Evolutionary conservation across 2,329 filamentous ascomycete genomes (phyloP).

Genomic region (Biscogniauxia mediterranea): DNA sequence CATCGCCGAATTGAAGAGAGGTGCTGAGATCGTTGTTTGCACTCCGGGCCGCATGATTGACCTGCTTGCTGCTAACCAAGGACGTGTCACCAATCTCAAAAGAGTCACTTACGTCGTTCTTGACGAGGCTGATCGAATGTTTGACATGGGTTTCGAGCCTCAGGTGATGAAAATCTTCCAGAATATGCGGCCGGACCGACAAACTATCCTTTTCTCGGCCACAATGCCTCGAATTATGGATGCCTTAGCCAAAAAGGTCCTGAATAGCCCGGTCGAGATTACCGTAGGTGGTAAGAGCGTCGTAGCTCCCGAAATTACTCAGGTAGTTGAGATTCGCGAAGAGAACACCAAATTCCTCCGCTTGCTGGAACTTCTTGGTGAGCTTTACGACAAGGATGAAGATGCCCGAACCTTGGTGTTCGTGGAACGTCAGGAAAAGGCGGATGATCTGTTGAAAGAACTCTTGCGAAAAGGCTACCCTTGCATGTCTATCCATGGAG

Average conservation of each 20-base stretch:
- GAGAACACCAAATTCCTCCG: slow-evolving; percentile 82
- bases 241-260: slow-evolving; percentile 81
- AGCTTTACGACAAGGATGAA: slow-evolving; percentile 82
- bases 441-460: slow-evolving; percentile 75
- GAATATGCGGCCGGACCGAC: slow-evolving; percentile 86
- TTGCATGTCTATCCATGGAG: slow-evolving; percentile 90
- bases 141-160: slow-evolving; percentile 98
- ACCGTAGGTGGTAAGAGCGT: slow-evolving; percentile 84
- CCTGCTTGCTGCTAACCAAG: slow-evolving; percentile 86
- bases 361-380: slow-evolving; percentile 80
- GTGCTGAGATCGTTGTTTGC: slow-evolving; percentile 91
- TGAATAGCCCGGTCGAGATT: slow-evolving; percentile 85
- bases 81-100: slow-evolving; percentile 87
- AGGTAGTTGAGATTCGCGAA: slow-evolving; percentile 83
- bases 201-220: slow-evolving; percentile 93
- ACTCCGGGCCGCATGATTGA: slow-evolving; percentile 96
- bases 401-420: slow-evolving; percentile 89
- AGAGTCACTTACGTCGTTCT: slow-evolving; percentile 92
- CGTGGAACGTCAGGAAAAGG: slow-evolving; percentile 87
- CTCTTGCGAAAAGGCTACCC: slow-evolving; percentile 82
- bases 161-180: slow-evolving; percentile 96
- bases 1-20: slow-evolving; percentile 93
- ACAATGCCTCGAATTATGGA: slow-evolving; percentile 96
- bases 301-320: slow-evolving; percentile 89
- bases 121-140: slow-evolving; percentile 98